Evolutionary conservation across 352 stramenopile genomes (phyloP).

Genomic region (Phytophthora melonis): DNA sequence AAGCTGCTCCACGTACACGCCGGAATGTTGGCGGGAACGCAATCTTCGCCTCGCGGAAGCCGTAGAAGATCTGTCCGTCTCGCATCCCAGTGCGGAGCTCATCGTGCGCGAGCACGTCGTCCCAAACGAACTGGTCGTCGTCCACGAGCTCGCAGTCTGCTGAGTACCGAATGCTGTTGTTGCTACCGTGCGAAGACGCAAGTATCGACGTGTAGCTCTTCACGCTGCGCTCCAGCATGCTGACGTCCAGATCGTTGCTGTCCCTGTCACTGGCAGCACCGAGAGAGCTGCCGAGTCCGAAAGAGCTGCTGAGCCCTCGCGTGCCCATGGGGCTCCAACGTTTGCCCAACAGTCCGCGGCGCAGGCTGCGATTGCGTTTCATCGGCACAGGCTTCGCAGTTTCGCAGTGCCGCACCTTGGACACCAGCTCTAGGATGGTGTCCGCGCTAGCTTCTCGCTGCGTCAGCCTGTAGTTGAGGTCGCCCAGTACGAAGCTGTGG

Average conservation of each 20-base stretch:
- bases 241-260: slow-evolving; percentile 46
- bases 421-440: slow-evolving; percentile 74
- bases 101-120: slow-evolving; percentile 76
- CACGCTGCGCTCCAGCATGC: slow-evolving; percentile 48
- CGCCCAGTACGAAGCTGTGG: slow-evolving; percentile 90
- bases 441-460: slow-evolving; percentile 57
- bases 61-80: slow-evolving; percentile 71
- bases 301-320: slow-evolving; percentile 35
- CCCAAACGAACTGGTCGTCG: slow-evolving; percentile 59
- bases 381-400: slow-evolving; percentile 26
- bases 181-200: slow-evolving; percentile 42
- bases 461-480: slow-evolving; percentile 92
- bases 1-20: slow-evolving; percentile 56
- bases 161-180: slow-evolving; percentile 39
- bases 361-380: slow-evolving; percentile 40
- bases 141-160: slow-evolving; percentile 51
- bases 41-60: slow-evolving; percentile 82
- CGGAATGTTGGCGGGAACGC: slow-evolving; percentile 82
- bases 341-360: slow-evolving; percentile 40
- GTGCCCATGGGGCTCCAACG: slow-evolving; percentile 42
- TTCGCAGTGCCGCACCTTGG: slow-evolving; percentile 52
- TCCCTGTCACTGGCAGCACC: slow-evolving; percentile 36
- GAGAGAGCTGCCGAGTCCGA: slow-evolving; percentile 36
- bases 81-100: slow-evolving; percentile 72
- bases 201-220: slow-evolving; percentile 36